Evolutionary conservation across 371 early-diverging fungal genomes (phyloP), one percentile per base, ranked within the genome.

Genomic region (Mucor irregularis): DNA sequence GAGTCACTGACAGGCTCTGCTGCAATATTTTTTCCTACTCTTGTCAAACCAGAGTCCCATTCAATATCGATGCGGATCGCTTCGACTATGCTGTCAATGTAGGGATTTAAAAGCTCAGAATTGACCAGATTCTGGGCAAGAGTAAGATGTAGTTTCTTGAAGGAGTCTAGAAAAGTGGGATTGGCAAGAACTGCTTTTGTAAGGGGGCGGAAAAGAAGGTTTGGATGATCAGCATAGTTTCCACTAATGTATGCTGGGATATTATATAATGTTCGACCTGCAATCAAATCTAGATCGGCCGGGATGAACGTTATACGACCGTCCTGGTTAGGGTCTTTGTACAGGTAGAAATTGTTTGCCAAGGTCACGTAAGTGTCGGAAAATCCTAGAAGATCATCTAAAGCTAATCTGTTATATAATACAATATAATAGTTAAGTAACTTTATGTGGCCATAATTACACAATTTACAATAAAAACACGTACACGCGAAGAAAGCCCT

Each of bases 341-440:
- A 73, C 5, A 73, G 28, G 22, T 68, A 65, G 34, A 56, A 73
- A 25, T 73, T 73, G 16, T 65, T 56, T 7, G 49, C 55, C 40
- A 53, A 42, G 0, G 58, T n/a, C 2, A 62, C 26, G 19, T 70
- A 67, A 9, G 62, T 63, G 37, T 73, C 68, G 8, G 68, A 58
- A 26, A 51, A 60, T 19, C 68, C 70, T 5, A 64, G 25, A 11
- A 69, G 46, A 6, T 67, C 56, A 26, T 73, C 64, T 13, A 73
- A 22, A 22, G 73, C 62, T 49, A 64, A n/a, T n/a, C n/a, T n/a
- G n/a, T n/a, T n/a, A n/a, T n/a, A n/a, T n/a, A n/a, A n/a, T n/a
- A n/a, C n/a, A n/a, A n/a, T n/a, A n/a, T n/a, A n/a, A n/a, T 53
- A 61, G 24, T 42, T 24, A 10, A 42, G 3, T 2, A 21, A 9